A percentile compares a stretch with the other conserved stretches of the same genome.
Evolutionary conservation across 306 rosid species (phyloP).

Genomic region (Mucuna pruriens): DNA sequence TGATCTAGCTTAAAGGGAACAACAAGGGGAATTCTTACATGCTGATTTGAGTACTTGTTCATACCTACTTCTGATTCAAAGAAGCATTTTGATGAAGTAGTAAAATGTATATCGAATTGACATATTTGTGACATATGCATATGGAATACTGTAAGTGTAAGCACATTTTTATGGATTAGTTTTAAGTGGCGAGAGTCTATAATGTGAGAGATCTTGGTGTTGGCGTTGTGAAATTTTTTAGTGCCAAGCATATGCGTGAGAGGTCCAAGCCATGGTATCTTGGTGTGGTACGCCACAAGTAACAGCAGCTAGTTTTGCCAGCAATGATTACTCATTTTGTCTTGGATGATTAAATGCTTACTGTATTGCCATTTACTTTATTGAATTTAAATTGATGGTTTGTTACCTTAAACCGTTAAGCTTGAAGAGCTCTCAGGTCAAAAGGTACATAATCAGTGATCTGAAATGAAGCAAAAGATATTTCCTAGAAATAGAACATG

Average conservation of each 20-base stretch:
- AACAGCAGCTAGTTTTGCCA: neutral
- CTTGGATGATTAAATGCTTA: neutral
- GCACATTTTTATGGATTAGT: neutral
- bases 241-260: neutral
- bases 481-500: neutral
- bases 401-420: neutral
- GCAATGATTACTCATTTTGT: neutral
- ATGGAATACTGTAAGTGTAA: neutral
- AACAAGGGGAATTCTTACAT: conserved; percentile 16
- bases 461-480: neutral
- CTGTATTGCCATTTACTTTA: neutral
- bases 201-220: neutral
- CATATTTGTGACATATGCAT: neutral
- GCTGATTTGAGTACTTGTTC: conserved; percentile 15
- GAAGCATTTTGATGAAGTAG: conserved; percentile 31
- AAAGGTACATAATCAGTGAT: neutral
- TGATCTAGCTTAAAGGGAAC: conserved; percentile 11
- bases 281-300: too few species aligned
- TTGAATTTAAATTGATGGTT: neutral
- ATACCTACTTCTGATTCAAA: conserved; percentile 14
- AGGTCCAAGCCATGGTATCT: neutral
- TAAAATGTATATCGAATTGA: conserved; percentile 24
- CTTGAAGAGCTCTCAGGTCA: neutral
- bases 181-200: neutral
- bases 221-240: neutral